Evolutionary conservation across 805 yeast genomes (phyloP).

Genomic region (Starmerella asiatica): DNA sequence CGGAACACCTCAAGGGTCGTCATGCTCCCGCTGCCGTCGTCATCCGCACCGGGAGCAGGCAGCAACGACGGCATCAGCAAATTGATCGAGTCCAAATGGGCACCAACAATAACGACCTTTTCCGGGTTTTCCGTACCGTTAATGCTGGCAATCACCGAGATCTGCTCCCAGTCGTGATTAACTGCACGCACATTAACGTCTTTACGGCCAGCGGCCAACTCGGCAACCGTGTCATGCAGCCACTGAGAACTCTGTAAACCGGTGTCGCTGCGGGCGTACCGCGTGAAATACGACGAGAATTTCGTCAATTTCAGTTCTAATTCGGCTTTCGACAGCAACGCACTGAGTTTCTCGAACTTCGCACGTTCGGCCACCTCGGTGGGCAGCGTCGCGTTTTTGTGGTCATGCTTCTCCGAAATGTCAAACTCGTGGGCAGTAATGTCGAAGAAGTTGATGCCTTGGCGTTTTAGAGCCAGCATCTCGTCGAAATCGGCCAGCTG

Average conservation of each 20-base stretch:
- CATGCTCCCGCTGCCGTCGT: constrained; percentile 79
- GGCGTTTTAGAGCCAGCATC: constrained; percentile 32
- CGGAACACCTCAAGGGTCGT: constrained; percentile 66
- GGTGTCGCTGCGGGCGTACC: constrained; percentile 60
- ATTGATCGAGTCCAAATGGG: constrained; percentile 80
- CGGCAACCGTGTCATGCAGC: constrained; percentile 39
- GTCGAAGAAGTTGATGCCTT: constrained; percentile 49
- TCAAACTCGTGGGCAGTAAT: constrained; percentile 35
- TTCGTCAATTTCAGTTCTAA: constrained; percentile 44
- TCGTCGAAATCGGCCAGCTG: constrained; percentile 31
- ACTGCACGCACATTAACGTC: constrained; percentile 37
- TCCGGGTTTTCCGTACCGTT: constrained; percentile 30
- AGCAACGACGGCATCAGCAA: constrained; percentile 52
- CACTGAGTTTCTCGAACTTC: constrained; percentile 32
- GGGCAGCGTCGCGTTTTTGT: constrained; percentile 32
- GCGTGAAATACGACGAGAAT: constrained; percentile 56
- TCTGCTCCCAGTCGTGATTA: constrained; percentile 67
- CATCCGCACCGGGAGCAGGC: constrained; percentile 91
- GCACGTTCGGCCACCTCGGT: constrained; percentile 27
- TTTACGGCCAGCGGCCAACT: constrained; percentile 26
- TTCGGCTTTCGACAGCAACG: constrained; percentile 34
- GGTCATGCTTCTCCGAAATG: constrained; percentile 4
- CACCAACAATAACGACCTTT: constrained; percentile 59
- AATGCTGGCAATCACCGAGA: constrained; percentile 54
- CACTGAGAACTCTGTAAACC: constrained; percentile 63